Evolutionary conservation across 768 basidiomycete species (phyloP), one percentile per base, ranked within the genome.

Genomic region (Gloeostereum incarnatum): DNA sequence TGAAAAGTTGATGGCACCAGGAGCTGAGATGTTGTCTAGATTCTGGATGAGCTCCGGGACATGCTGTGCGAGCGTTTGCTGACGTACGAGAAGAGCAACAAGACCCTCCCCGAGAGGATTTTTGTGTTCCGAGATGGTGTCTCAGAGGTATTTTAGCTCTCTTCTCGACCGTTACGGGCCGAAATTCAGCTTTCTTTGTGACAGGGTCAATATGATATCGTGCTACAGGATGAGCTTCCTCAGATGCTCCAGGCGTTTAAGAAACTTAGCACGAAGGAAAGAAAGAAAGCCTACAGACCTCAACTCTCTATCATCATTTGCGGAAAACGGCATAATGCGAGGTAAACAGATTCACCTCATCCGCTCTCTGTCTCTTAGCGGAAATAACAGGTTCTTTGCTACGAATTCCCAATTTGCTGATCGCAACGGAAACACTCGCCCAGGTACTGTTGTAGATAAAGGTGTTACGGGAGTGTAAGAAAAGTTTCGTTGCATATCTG

Each of bases 71-170:
- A 90, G 40, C 71, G 88, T 2, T 57, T 90, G 24, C 57, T 64
- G 36, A 46, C 65, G 2, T 90, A 72, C 47, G 62, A 73, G 45
- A 61, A 56, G 53, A 73, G 66, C 51, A 83, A 72, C 45, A 69
- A 56, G 41, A 39, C 48, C 0, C 63, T 90, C 1, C 88, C 88
- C 0, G 69, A 77, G 1, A 69, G 85, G 3, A 66, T 91, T 5
- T 58, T 81, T 23, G 65, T 90, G 5, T 91, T 78, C 48, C 75
- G 88, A 11, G 85, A 89, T 55, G 88, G 87, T 27, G 84, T 88
- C 3, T 87, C 84, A 1, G 82, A 84, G 66, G 85, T 81, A 7
- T 40, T 9, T 11, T 8, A 13, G 19, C 14, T 34, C 5, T 16
- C 22, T 23, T 22, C 9, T 0, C 23, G 22, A 18, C 16, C 10